Base-by-base conservation (phyloP, 345 rosid species). In the Nephelium lappaceum region DNA sequence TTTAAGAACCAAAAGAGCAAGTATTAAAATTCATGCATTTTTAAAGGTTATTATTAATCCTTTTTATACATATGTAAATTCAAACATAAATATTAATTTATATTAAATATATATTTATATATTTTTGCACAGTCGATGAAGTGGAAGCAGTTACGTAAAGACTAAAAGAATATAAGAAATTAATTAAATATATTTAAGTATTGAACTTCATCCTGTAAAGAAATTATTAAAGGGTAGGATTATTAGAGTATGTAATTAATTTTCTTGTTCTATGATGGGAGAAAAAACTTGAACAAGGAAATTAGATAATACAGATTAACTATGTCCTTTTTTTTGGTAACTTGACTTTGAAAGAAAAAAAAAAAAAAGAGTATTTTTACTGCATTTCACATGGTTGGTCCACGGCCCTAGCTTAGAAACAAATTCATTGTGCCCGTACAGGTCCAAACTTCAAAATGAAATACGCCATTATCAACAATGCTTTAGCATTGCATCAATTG, bases 1-100 rank as follows among this genome's bases (percentile, higher is more conserved):
- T 93, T 18, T 94, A 90, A 72, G 97, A 94, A 63, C 97, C 99
- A 3, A 77, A 87, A n/a, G 91, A 90, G 91, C 79, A 85, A 85
- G 69, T 83, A 42, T 19, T 60, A 49, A 47, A 58, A 21, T 62
- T 27, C 62, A 49, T 67, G 69, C 12, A 61, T 6, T 8, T 73
- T 27, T 8, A 31, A 31, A 31, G 36, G 36, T 31, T 31, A 31
- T 31, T 31, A 31, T 55, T 14, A 71, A 36, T 15, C 65, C 18
- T 31, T 36, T 4, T 16, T 36, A 60, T 5, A 31, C 39, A 5
- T 0, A 9, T 15, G 16, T 23, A 6, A 61, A 38, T n/a, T 69
- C 16, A 67, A 60, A 45, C n/a, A 63, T 66, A 41, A 38, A n/a
- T 21, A n/a, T n/a, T n/a, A n/a, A 58, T 43, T 19, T 42, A 51